These are phyloP conservation scores for Neurospora hispaniola DNA, from an alignment of 495 filamentous ascomycete species.

Conservation along the genomic window DNA sequence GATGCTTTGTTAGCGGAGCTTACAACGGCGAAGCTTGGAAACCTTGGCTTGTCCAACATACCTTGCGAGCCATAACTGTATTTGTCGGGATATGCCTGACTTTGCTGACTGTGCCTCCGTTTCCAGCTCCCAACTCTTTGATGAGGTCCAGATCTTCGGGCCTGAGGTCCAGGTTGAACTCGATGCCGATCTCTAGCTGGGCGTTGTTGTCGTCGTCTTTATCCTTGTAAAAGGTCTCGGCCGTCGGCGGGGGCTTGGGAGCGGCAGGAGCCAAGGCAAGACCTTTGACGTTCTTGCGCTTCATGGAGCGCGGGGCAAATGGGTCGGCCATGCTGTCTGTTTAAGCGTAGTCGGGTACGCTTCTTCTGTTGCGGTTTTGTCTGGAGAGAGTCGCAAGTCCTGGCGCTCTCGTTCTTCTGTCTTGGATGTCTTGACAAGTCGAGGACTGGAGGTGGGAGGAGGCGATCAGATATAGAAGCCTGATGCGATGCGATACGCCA, in stretches of 20 bases:
- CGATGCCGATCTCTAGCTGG: constrained; percentile 88
- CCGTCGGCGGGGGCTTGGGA: constrained; percentile 35
- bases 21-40: background rate
- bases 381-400: background rate
- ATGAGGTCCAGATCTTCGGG: constrained; percentile 87
- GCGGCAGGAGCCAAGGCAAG: constrained; percentile 67
- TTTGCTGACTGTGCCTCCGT: constrained; percentile 96
- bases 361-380: background rate
- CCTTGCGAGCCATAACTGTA: constrained; percentile 96
- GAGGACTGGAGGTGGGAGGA: background rate
- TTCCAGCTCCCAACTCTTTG: constrained; percentile 90
- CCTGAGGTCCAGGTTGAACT: constrained; percentile 86
- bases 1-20: background rate
- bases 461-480: background rate
- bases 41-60: constrained; percentile 27
- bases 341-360: constrained; percentile 2
- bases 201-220: constrained; percentile 52
- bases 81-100: constrained; percentile 91
- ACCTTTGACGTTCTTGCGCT: constrained; percentile 97
- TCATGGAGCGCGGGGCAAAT: constrained; percentile 84
- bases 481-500: background rate
- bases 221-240: constrained; percentile 38
- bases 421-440: background rate
- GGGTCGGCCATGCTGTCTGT: constrained; percentile 59
- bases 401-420: background rate